Evolutionary conservation across 805 yeast genomes (phyloP), one percentile per base, ranked within the genome.

Genomic region (Spathaspora girioi): DNA sequence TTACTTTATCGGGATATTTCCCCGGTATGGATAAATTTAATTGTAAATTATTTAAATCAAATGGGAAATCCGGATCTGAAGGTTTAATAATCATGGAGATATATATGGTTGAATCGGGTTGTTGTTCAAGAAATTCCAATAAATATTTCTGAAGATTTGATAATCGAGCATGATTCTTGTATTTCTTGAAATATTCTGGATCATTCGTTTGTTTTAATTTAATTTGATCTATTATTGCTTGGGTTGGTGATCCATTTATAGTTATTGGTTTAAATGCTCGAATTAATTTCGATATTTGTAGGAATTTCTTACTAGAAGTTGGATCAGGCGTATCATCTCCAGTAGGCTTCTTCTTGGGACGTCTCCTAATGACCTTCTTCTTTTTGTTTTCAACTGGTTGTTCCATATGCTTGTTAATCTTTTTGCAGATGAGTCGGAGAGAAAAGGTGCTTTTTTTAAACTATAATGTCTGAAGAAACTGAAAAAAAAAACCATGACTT

Each of bases 51-150:
- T 75, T 77, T 29, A 87, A 64, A 49, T 84, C 89, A 59, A 75
- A 86, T 0, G 91, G 86, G 60, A 87, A 87, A 44, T 86, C 87
- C 0, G 91, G 91, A 61, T 86, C 92, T 0, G 84, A 73, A 0
- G 92, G 92, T 18, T 57, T 59, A 45, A 82, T 52, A 31, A 72
- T 55, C 54, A 81, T 73, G 12, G 81, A 71, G 14, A 81, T 48
- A 52, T 79, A 78, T 7, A 63, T 54, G 7, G 65, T 51, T 31
- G 56, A 54, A 23, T 55, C 56, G 1, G 66, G 63, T 19, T 60
- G 60, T 10, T 54, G 56, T n/a, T 50, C 52, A 26, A 66, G 56
- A 44, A 57, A 55, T 19, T 54, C 53, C 2, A 54, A 23, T 19
- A 64, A 48, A 48, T 59, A 58, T 14, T 52, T 49, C 43, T 57